Conservation (phyloP, 257 asterid genomes). For the Solanum sparsipilum region DNA sequence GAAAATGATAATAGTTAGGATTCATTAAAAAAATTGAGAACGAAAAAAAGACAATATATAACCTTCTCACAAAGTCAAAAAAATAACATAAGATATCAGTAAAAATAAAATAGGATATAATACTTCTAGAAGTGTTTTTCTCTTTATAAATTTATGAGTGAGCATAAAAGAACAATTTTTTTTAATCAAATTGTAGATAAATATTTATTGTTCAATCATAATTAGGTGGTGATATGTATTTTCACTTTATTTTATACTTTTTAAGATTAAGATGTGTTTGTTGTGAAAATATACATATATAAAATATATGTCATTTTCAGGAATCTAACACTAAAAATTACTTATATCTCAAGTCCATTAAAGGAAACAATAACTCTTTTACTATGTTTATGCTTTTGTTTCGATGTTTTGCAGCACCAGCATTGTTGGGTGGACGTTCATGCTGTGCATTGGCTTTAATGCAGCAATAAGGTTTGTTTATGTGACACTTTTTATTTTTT, state of each 20-base stretch:
- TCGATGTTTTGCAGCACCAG: not conserved
- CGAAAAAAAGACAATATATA: too few relatives aligned
- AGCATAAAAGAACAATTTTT: too few relatives aligned
- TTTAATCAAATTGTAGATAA: not conserved
- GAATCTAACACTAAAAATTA: not conserved
- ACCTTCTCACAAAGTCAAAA: not conserved
- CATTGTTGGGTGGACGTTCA: conserved; percentile 5
- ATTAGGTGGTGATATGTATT: not conserved
- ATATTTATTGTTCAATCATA: not conserved
- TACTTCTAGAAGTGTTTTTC: too few relatives aligned
- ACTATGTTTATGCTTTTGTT: not conserved
- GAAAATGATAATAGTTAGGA: too few relatives aligned
- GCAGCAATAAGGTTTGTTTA: conserved; percentile 3
- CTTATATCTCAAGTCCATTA: not conserved
- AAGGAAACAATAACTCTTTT: not conserved
- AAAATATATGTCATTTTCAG: not conserved
- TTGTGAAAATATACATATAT: not conserved
- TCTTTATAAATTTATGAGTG: too few relatives aligned
- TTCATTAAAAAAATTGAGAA: too few relatives aligned
- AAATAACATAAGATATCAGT: too few relatives aligned
- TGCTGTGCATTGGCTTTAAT: conserved; percentile 5
- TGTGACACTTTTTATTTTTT: not conserved
- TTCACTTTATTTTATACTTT: too few relatives aligned
- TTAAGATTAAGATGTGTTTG: not conserved
- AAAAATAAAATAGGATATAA: not conserved